phyloP scores from a whole-genome alignment of 805 yeast genomes.

The Kodamaea nitidulidarum region DNA sequence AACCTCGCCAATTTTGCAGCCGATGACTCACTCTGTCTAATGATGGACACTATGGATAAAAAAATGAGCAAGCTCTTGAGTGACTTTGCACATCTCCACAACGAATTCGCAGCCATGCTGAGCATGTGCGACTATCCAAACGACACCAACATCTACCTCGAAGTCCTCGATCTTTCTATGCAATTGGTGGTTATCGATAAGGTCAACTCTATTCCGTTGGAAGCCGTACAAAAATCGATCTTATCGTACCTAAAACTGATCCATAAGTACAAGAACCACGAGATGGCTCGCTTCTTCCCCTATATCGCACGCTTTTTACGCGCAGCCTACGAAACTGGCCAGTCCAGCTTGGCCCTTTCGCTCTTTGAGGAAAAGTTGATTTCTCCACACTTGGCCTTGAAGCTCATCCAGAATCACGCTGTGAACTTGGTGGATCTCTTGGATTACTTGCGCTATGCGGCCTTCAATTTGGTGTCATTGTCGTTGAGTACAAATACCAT shows the following conservation, averaged over 20 bases:
- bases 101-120: constrained; percentile 1
- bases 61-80: constrained; percentile 6
- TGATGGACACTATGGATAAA: constrained; percentile 5
- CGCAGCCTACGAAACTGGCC: constrained; percentile 17
- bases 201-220: constrained; percentile 1
- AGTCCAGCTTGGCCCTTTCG: constrained; percentile 15
- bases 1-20: constrained; percentile 5
- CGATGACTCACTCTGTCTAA: constrained; percentile 3
- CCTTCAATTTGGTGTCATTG: constrained; percentile 23
- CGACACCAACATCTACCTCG: constrained; percentile 5
- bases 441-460: constrained; percentile 24
- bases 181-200: constrained; percentile 13
- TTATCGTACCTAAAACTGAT: constrained; percentile 5
- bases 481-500: constrained; percentile 11
- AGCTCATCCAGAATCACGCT: constrained; percentile 11
- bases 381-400: constrained; percentile 22
- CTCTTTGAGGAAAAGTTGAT: constrained; percentile 13
- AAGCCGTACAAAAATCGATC: constrained; percentile 6
- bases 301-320: constrained; percentile 15
- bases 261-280: constrained; percentile 12
- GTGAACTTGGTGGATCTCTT: constrained; percentile 19
- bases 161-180: constrained; percentile 10
- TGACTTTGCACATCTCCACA: constrained; percentile 3
- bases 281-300: constrained; percentile 12
- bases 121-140: constrained; percentile 4